phyloP scores from a whole-genome alignment of 495 filamentous ascomycete species.

The Tuber microsphaerosporum region DNA sequence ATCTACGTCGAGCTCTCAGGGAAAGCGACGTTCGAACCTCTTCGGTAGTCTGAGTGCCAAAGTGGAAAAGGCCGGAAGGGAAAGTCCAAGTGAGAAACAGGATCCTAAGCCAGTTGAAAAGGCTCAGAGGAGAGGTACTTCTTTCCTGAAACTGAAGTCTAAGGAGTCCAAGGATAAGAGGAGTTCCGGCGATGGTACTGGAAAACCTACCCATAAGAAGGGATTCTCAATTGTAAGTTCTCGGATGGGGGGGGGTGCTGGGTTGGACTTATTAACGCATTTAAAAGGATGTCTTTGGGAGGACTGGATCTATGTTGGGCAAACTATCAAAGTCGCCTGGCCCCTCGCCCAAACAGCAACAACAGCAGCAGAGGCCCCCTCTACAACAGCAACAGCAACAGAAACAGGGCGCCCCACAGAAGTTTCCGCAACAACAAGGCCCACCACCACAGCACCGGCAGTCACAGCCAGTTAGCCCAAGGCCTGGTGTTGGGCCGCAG shows the following conservation, averaged over 20 bases:
- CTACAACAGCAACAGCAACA: constrained; percentile 14
- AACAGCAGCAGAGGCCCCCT: constrained; percentile 11
- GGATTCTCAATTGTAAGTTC: constrained; percentile 30
- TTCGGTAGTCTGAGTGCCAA: constrained; percentile 16
- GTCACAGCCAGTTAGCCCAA: constrained; percentile 12
- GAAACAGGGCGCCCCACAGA: constrained; percentile 6
- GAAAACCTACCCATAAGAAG: constrained; percentile 28
- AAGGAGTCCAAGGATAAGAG: constrained; percentile 28
- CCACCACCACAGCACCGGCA: constrained; percentile 14
- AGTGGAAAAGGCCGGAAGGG: constrained; percentile 10
- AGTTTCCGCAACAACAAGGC: constrained; percentile 14
- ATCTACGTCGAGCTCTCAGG: constrained; percentile 32
- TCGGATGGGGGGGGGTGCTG: neutral
- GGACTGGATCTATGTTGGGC: constrained; percentile 32
- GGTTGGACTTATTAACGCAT: neutral
- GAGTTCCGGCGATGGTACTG: constrained; percentile 17
- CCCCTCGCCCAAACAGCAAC: constrained; percentile 14
- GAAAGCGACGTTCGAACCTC: constrained; percentile 24
- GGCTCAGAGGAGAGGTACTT: constrained; percentile 22
- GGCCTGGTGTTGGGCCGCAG: neutral
- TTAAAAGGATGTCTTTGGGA: constrained; percentile 31
- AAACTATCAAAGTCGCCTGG: constrained; percentile 28
- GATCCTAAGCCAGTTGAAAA: constrained; percentile 18
- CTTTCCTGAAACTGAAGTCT: constrained; percentile 22
- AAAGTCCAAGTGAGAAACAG: constrained; percentile 5